Percentiles rank a stretch among this genome's conserved stretches.
phyloP scores from a whole-genome alignment of 345 rosid species.

The Anastatica hierochuntica region DNA sequence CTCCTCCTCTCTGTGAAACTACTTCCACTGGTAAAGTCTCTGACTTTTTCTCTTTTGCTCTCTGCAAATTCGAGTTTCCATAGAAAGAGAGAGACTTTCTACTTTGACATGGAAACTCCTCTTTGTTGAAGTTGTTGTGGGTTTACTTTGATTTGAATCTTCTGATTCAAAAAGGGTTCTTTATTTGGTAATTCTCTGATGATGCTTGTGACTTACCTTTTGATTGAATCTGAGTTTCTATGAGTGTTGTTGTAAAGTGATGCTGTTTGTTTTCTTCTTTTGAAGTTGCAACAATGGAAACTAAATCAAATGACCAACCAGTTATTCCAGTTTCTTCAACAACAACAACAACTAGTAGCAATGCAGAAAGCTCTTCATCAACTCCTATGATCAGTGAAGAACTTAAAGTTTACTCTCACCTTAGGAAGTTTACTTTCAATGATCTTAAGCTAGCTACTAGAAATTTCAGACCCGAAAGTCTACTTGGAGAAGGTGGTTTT shows the following conservation, averaged over 20 bases:
- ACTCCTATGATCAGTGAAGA: constrained; percentile 83
- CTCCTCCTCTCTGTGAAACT: constrained; percentile 32
- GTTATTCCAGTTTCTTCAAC: constrained; percentile 48
- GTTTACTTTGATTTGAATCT: too few species aligned
- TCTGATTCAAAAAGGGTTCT: too few species aligned
- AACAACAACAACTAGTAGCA: constrained; percentile 75
- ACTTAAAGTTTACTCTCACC: constrained; percentile 63
- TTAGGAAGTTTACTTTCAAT: constrained; percentile 77
- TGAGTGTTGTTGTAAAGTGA: too few species aligned
- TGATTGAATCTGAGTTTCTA: neutral
- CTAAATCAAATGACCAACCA: constrained; percentile 75
- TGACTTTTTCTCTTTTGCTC: neutral
- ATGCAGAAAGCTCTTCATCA: constrained; percentile 71
- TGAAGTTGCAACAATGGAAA: constrained; percentile 36
- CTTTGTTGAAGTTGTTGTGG: too few species aligned
- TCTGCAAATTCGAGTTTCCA: too few species aligned
- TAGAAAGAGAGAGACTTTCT: too few species aligned
- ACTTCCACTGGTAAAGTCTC: constrained; percentile 39
- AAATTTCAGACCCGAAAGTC: constrained; percentile 91
- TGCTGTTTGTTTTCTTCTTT: neutral
- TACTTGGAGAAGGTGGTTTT: constrained; percentile 99
- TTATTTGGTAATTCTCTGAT: too few species aligned
- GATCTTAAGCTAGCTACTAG: constrained; percentile 91
- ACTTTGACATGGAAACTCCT: too few species aligned
- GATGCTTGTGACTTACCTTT: neutral